Base-by-base conservation (phyloP, 2,329 filamentous ascomycete genomes). In the Aspergillus phoenicis region DNA sequence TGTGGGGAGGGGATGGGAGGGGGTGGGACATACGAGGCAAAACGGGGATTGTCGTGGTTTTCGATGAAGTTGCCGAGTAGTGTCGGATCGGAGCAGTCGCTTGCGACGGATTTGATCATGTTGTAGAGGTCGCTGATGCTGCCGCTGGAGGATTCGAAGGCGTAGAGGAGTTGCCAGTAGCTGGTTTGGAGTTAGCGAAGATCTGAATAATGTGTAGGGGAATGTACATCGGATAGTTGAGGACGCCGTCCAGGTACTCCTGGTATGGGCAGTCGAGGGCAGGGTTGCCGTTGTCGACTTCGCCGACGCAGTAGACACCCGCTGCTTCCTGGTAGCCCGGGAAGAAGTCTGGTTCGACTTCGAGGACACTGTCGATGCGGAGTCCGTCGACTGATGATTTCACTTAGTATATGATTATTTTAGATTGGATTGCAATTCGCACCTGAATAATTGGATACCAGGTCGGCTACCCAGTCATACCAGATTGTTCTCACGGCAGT, bases 401-500 rank as follows among this genome's bases (percentile, higher is more conserved):
- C 2, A 5, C 4, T 33, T 10, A 55, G 54, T 24, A 41, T 20
- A 36, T 7, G 7, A 5, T 26, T 24, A 15, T 2, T 4, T 8
- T 28, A 8, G 1, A 11, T n/a, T 13, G 5, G 8, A 8, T 11
- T 8, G 7, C 2, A 11, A 5, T 8, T 10, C 69, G 87, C 86
- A 77, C 89, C 86, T 17, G 78, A 79, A 69, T 89, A 90, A 63
- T 86, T 84, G 2, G 78, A 71, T 2, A 90, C 83, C 0, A 90
- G 77, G 45, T 77, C 76, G 17, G 70, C 72, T 66, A 90, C 79
- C 89, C 88, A 91, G n/a, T 77, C 72, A 57, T 85, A 77, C 70
- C 84, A 85, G 2, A 84, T 75, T 15, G 71, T 70, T 26, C 81
- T 78, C 8, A 90, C 83, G 1, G 73, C 71, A 0, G 75, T 57